Percentiles rank a stretch among this genome's conserved stretches.
Evolutionary conservation across 768 basidiomycete species (phyloP).

Genomic region (Lyophyllum shimeji): DNA sequence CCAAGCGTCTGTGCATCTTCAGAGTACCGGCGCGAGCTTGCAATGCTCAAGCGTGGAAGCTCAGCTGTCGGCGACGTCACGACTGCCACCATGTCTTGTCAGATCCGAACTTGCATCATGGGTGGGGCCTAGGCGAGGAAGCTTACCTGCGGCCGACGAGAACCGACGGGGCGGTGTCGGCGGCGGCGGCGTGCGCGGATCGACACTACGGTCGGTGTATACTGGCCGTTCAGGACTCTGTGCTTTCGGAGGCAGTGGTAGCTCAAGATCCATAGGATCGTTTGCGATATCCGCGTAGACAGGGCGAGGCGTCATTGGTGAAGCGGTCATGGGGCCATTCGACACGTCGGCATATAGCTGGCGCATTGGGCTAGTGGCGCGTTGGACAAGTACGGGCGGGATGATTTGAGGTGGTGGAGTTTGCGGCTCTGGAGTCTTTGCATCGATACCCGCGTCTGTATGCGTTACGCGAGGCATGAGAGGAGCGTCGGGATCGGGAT

Average conservation of each 20-base stretch:
- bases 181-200: not conserved
- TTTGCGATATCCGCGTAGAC: not conserved
- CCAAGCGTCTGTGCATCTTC: conserved; percentile 2
- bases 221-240: not conserved
- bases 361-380: not conserved
- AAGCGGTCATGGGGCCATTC: not conserved
- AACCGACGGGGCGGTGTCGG: not conserved
- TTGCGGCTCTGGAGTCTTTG: not conserved
- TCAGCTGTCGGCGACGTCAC: not conserved
- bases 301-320: not conserved
- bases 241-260: not conserved
- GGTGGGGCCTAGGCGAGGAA: not conserved
- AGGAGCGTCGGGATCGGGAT: not conserved
- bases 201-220: not conserved
- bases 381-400: not conserved
- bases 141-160: not conserved
- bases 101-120: not conserved
- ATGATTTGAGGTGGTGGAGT: not conserved
- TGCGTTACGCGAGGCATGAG: not conserved
- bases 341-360: not conserved
- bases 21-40: not conserved
- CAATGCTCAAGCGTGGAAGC: not conserved
- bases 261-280: not conserved
- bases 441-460: not conserved
- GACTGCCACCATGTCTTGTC: not conserved